phyloP scores from a whole-genome alignment of 495 filamentous ascomycete genomes.

The Hypoxylon lienhwacheense region DNA sequence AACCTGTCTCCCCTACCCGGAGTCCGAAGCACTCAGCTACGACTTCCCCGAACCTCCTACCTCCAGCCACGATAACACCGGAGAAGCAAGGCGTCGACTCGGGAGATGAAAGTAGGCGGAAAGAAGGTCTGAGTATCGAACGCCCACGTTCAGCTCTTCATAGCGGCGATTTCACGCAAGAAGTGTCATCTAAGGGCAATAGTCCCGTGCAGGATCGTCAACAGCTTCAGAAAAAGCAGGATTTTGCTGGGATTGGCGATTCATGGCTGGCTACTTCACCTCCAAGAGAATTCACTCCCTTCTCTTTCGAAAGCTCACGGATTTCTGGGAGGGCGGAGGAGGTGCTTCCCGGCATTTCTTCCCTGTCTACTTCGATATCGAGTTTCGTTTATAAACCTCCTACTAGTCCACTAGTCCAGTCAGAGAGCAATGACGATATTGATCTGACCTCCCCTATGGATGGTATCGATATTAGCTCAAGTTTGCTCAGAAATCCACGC shows the following conservation, averaged over 20 bases:
- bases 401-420: slow-evolving; percentile 89
- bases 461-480: slow-evolving; percentile 45
- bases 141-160: slow-evolving; percentile 86
- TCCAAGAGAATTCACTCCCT: slow-evolving; percentile 47
- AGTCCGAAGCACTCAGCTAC: slow-evolving; percentile 45
- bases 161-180: slow-evolving; percentile 81
- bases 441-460: slow-evolving; percentile 60
- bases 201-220: slow-evolving; percentile 7
- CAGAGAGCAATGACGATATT: slow-evolving; percentile 82
- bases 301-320: slow-evolving; percentile 42
- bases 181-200: slow-evolving; percentile 39
- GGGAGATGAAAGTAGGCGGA: slow-evolving; percentile 36
- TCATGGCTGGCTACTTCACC: slow-evolving; percentile 52
- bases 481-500: slow-evolving; percentile 36
- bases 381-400: slow-evolving; percentile 85
- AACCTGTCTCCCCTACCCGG: slow-evolving; percentile 37
- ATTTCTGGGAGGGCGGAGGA: slow-evolving; percentile 38
- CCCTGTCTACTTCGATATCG: slow-evolving; percentile 72
- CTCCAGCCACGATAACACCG: slow-evolving; percentile 47
- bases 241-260: slow-evolving; percentile 11
- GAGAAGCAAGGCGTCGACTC: slow-evolving; percentile 41
- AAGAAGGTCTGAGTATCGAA: slow-evolving; percentile 66
- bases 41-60: slow-evolving; percentile 40
- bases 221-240: slow-evolving; percentile 11
- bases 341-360: slow-evolving; percentile 55